Conservation (phyloP, 805 yeast species). For the Metschnikowia santaceciliae region DNA sequence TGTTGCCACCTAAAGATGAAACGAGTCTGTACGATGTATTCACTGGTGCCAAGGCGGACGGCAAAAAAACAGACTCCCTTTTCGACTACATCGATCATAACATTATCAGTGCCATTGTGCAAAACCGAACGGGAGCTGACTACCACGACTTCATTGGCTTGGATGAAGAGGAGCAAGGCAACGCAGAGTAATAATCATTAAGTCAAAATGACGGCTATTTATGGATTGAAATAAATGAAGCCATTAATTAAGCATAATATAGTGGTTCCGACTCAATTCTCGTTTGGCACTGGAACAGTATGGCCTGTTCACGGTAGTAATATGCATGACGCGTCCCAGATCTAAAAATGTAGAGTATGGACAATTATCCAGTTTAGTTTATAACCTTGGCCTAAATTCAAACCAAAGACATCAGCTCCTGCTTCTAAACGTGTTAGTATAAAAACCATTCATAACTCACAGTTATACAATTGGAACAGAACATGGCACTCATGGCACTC, state of each 20-base stretch:
- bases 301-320: too few relatives aligned
- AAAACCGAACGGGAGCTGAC: constrained; percentile 27
- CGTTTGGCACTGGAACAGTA: too few relatives aligned
- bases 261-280: too few relatives aligned
- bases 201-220: too few relatives aligned
- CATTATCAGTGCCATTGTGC: constrained; percentile 41
- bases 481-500: not conserved
- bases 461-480: not conserved
- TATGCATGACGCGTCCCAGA: not conserved
- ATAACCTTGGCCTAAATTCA: too few relatives aligned
- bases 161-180: not conserved
- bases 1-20: constrained; percentile 55
- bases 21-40: constrained; percentile 36
- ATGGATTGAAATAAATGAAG: too few relatives aligned
- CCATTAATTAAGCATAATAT: not conserved
- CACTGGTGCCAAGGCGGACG: constrained; percentile 21
- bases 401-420: too few relatives aligned
- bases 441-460: not conserved
- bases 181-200: not conserved
- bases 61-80: constrained; percentile 27
- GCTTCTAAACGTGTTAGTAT: not conserved
- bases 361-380: too few relatives aligned
- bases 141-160: constrained; percentile 12
- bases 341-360: not conserved
- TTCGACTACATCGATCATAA: constrained; percentile 46